Evolutionary conservation across 2,329 filamentous ascomycete species (phyloP).

Genomic region (Tolypocladium nubicola): DNA sequence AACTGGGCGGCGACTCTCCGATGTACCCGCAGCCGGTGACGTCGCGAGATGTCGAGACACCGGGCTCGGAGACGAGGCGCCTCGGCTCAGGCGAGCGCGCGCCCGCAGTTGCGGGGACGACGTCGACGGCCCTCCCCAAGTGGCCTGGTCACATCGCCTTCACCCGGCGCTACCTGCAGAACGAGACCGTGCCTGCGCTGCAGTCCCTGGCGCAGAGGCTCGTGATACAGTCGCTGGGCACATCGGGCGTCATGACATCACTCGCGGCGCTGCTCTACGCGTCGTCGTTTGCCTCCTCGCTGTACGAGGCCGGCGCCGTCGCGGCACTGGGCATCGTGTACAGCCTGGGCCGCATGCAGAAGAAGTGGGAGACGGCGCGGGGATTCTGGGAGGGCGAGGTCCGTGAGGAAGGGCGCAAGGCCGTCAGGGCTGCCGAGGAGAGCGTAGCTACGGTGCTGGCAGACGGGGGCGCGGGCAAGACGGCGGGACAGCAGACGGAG

Average conservation of each 20-base stretch:
- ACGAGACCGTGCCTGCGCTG: conserved; percentile 58
- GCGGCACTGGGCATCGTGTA: conserved; percentile 50
- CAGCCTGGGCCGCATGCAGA: conserved; percentile 49
- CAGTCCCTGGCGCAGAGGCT: conserved; percentile 65
- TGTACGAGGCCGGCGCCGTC: conserved; percentile 53
- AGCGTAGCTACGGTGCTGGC: conserved; percentile 38
- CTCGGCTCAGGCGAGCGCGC: conserved; percentile 15
- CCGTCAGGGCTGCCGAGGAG: conserved; percentile 44
- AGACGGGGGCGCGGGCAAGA: conserved; percentile 12
- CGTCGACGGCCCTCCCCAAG: conserved; percentile 22
- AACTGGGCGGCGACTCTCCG: conserved; percentile 20
- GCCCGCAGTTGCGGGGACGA: conserved; percentile 11
- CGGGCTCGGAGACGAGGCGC: conserved; percentile 6
- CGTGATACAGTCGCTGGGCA: conserved; percentile 64
- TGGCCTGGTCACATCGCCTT: conserved; percentile 70
- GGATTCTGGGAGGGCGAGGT: conserved; percentile 56
- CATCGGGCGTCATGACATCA: conserved; percentile 50
- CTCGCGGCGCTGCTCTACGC: conserved; percentile 47
- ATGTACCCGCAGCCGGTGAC: conserved; percentile 25
- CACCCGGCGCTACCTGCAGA: conserved; percentile 55
- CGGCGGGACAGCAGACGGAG: conserved; percentile 13
- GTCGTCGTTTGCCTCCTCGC: conserved; percentile 37
- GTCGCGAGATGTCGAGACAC: conserved; percentile 2
- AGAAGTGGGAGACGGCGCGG: conserved; percentile 50
- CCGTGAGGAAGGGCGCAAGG: conserved; percentile 55